Conservation (phyloP, 805 yeast genomes). For the Ogataea methanolica region DNA sequence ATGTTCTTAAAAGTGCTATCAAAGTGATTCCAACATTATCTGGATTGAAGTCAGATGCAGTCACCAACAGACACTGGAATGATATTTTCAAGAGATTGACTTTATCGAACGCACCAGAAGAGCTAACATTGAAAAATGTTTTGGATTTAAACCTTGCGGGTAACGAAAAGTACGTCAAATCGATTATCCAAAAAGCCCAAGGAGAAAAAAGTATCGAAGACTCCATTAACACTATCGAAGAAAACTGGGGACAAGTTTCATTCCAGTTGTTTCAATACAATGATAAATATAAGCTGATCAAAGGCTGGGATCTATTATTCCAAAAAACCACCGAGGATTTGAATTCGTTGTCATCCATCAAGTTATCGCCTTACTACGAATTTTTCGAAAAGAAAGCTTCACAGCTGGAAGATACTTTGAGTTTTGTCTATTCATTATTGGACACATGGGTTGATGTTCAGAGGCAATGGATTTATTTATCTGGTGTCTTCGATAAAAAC, state of each 20-base stretch:
- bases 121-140: conserved; percentile 52
- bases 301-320: conserved; percentile 62
- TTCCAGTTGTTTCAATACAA: conserved; percentile 54
- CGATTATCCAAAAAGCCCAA: conserved; percentile 57
- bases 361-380: conserved; percentile 55
- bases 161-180: conserved; percentile 43
- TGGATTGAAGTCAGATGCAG: conserved; percentile 49
- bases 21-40: conserved; percentile 35
- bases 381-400: conserved; percentile 55
- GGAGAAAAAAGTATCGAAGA: conserved; percentile 67
- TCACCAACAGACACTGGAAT: conserved; percentile 68
- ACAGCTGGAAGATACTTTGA: conserved; percentile 54
- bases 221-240: conserved; percentile 44
- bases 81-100: conserved; percentile 33
- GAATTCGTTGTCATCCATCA: conserved; percentile 63
- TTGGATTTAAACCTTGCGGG: conserved; percentile 48
- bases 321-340: conserved; percentile 57
- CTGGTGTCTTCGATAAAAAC: conserved; percentile 65
- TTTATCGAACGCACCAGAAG: conserved; percentile 8
- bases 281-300: conserved; percentile 50
- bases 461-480: conserved; percentile 81
- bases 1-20: conserved; percentile 35
- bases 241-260: conserved; percentile 48
- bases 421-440: conserved; percentile 43
- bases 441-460: conserved; percentile 82